Percentiles rank a stretch among this genome's conserved stretches.
phyloP scores from a whole-genome alignment of 2,329 filamentous ascomycete species.

The Sporothrix luriei region DNA sequence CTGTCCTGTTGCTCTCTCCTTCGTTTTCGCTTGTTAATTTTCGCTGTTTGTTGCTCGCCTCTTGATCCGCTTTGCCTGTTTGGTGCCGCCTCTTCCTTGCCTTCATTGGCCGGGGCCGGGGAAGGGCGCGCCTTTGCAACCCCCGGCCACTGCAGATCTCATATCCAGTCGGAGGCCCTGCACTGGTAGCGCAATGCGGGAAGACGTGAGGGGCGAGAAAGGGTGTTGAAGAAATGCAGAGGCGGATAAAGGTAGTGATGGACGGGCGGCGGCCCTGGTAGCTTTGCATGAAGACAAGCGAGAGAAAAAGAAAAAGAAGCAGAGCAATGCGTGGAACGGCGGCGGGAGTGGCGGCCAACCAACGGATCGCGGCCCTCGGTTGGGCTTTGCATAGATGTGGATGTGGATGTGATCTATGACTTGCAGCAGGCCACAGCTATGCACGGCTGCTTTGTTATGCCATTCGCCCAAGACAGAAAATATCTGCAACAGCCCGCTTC shows the following conservation, averaged over 20 bases:
- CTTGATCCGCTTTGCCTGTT: slow-evolving; percentile 3
- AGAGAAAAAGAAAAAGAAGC: not conserved
- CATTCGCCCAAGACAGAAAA: not conserved
- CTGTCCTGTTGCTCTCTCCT: not conserved
- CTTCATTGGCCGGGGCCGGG: slow-evolving; percentile 2
- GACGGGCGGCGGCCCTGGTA: not conserved
- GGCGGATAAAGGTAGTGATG: not conserved
- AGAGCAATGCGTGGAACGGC: not conserved
- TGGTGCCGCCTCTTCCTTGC: not conserved
- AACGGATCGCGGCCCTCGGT: not conserved
- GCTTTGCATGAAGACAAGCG: not conserved
- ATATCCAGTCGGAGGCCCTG: slow-evolving; percentile 1
- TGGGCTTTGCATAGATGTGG: not conserved
- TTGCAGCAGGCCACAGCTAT: slow-evolving; percentile 14
- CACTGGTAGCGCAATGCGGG: not conserved
- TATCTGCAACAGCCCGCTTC: not conserved
- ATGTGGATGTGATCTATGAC: slow-evolving; percentile 9
- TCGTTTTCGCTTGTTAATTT: not conserved
- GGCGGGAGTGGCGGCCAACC: not conserved
- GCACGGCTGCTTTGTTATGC: not conserved
- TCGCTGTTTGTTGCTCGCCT: not conserved
- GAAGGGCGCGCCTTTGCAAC: slow-evolving; percentile 8
- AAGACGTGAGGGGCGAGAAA: not conserved
- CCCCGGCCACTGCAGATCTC: slow-evolving; percentile 6
- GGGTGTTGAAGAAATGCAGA: not conserved